Conservation (phyloP, 371 early-diverging fungal species). For the Fennellomyces sp. region DNA sequence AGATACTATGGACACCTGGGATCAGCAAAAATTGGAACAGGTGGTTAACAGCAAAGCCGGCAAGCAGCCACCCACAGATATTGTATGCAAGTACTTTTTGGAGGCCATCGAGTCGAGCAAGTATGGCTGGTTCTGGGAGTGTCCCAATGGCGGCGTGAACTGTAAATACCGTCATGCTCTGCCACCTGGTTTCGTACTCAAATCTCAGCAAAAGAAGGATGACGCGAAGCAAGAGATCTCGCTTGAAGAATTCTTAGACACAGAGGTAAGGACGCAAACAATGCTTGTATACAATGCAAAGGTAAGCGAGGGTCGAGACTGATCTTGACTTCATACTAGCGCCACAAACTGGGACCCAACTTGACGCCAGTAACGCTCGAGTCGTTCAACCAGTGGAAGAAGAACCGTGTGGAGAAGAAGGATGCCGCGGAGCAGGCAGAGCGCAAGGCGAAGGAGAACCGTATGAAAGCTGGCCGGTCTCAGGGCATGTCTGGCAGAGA, state of each 20-base stretch:
- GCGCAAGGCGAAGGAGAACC: conserved; percentile 86
- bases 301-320: neutral
- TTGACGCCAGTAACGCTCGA: conserved; percentile 97
- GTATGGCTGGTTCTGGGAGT: conserved; percentile 99
- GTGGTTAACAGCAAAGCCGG: conserved; percentile 87
- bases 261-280: conserved; percentile 64
- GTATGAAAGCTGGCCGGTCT: conserved; percentile 90
- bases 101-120: conserved; percentile 97
- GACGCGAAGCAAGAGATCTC: conserved; percentile 83
- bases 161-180: conserved; percentile 98
- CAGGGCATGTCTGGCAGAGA: conserved; percentile 96
- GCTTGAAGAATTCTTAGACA: conserved; percentile 96
- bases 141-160: conserved; percentile 87
- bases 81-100: conserved; percentile 99
- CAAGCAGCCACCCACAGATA: conserved; percentile 92
- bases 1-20: conserved; percentile 97
- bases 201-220: conserved; percentile 82
- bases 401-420: conserved; percentile 74
- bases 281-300: neutral
- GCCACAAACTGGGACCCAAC: conserved; percentile 92
- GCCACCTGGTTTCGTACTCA: conserved; percentile 97
- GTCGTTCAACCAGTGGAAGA: conserved; percentile 96
- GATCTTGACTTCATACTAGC: conserved; percentile 60
- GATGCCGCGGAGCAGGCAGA: conserved; percentile 71
- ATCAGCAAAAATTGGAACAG: conserved; percentile 87